Evolutionary conservation across 2,329 filamentous ascomycete species (phyloP).

Genomic region (Diaporthe sp.): DNA sequence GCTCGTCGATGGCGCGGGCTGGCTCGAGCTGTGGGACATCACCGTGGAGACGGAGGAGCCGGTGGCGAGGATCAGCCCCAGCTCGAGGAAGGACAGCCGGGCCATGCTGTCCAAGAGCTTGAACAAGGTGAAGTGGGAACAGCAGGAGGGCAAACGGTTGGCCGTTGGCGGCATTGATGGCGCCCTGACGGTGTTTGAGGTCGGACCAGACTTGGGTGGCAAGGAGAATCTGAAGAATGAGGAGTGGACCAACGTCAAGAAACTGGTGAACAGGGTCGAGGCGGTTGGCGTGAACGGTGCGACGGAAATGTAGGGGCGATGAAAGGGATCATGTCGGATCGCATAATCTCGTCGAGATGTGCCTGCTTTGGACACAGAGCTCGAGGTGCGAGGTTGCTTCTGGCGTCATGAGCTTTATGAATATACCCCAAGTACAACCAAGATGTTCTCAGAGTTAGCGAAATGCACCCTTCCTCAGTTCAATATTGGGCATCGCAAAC

Average conservation of each 20-base stretch:
- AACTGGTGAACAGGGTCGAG: slow-evolving; percentile 84
- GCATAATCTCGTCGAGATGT: slow-evolving; percentile 18
- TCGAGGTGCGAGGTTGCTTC: slow-evolving; percentile 18
- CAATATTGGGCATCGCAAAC: background rate
- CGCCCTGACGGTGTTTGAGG: slow-evolving; percentile 92
- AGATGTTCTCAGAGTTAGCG: slow-evolving; percentile 12
- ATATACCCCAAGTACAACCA: slow-evolving; percentile 40
- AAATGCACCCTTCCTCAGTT: background rate
- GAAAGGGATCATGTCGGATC: slow-evolving; percentile 14
- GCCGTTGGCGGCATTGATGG: slow-evolving; percentile 95
- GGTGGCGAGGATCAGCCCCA: slow-evolving; percentile 83
- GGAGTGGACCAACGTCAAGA: slow-evolving; percentile 95
- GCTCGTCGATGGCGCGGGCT: slow-evolving; percentile 92
- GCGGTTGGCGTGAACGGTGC: slow-evolving; percentile 66
- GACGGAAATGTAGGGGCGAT: slow-evolving; percentile 53
- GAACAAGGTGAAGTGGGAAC: slow-evolving; percentile 96
- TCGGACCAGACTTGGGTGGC: slow-evolving; percentile 85
- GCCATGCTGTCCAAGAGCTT: slow-evolving; percentile 85
- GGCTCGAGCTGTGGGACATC: slow-evolving; percentile 95
- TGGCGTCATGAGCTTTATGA: slow-evolving; percentile 37
- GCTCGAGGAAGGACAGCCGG: slow-evolving; percentile 73
- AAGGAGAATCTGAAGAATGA: slow-evolving; percentile 86
- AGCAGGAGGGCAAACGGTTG: slow-evolving; percentile 85
- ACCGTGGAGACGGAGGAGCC: slow-evolving; percentile 94
- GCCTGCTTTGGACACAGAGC: slow-evolving; percentile 31